Evolutionary conservation across 768 basidiomycete species (phyloP).

Genomic region (Austroboletus festivus): DNA sequence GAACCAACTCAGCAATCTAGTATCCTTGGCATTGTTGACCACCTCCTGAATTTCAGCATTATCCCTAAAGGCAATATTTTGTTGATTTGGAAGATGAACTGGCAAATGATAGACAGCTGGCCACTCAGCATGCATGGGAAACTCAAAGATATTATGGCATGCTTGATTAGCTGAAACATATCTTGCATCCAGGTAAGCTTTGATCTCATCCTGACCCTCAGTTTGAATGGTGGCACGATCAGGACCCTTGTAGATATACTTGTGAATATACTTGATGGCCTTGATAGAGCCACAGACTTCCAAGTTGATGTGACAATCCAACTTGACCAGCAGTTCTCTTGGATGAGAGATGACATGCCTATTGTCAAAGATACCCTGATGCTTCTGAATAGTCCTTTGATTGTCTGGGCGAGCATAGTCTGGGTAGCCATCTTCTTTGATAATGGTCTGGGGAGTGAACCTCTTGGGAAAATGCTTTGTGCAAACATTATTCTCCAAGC

Average conservation of each 20-base stretch:
- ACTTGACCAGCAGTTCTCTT: slow-evolving; percentile 26
- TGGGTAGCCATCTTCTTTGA: slow-evolving; percentile 41
- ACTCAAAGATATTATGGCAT: slow-evolving; percentile 3
- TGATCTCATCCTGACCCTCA: background rate
- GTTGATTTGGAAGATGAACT: background rate
- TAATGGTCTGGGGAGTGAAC: slow-evolving; percentile 33
- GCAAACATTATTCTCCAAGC: slow-evolving; percentile 41
- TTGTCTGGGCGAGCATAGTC: slow-evolving; percentile 35
- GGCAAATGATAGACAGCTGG: too few relatives aligned
- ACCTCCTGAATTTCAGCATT: slow-evolving; percentile 28
- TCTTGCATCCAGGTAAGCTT: slow-evolving; percentile 3
- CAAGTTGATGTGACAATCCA: slow-evolving; percentile 49
- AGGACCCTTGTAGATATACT: too few relatives aligned
- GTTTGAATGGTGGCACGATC: background rate
- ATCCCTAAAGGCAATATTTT: background rate
- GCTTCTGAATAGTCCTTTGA: slow-evolving; percentile 27
- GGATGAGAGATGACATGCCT: slow-evolving; percentile 4
- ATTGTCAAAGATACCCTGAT: background rate
- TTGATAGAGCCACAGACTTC: slow-evolving; percentile 32
- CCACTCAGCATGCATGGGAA: slow-evolving; percentile 4
- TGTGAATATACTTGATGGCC: too few relatives aligned
- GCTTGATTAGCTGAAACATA: background rate
- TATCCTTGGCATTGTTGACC: slow-evolving; percentile 14
- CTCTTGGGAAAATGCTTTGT: slow-evolving; percentile 22
- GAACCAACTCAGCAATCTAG: slow-evolving; percentile 33